Evolutionary conservation across 768 basidiomycete genomes (phyloP), one percentile per base, ranked within the genome.

Genomic region (Dacryopinax spathularia): DNA sequence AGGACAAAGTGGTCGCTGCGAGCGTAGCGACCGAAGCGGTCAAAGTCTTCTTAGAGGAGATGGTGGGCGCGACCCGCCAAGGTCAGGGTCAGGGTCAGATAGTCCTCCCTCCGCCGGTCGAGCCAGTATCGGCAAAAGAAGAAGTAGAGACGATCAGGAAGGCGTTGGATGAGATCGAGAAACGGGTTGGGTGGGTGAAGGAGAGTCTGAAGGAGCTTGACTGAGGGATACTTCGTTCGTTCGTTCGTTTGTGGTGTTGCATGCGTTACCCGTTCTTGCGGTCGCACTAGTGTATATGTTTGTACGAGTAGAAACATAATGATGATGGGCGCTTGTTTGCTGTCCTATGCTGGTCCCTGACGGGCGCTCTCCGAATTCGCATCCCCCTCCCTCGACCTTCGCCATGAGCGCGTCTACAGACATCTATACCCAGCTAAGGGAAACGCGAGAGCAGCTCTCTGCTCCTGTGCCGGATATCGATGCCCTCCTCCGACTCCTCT

Each of bases 401-500:
- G 10, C 29, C 25, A 56, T 18, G 48, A 56, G 5, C 48, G 31
- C 5, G 6, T 56, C 48, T 22, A 27, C 29, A 22, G 25, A 29
- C 18, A 56, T 56, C 20, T 56, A 56, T 18, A 56, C 48, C 3
- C 48, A 56, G 20, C 48, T 56, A 18, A 22, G 48, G 25, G 25
- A 56, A 18, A 29, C 29, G 3, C 48, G 48, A 31, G 48, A 56
- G 29, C 22, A 31, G 22, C 48, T 56, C 29, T 13, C 48, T 9
- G 63, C 70, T n/a, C 77, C 77, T 63, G 69, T 87, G 41, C 66
- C 77, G 13, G 80, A 85, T 63, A 62, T 84, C 22, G 67, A 77
- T 18, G 76, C 77, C 7, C 76, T 90, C 2, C 77, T 88, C 13
- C 65, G 75, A 6, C 79, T 88, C 31, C 77, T 90, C 62, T 74